Percentiles rank a stretch among this genome's conserved stretches.
Evolutionary conservation across 169 alveolate genomes (phyloP).

Genomic region (Cryptosporidium muris): DNA sequence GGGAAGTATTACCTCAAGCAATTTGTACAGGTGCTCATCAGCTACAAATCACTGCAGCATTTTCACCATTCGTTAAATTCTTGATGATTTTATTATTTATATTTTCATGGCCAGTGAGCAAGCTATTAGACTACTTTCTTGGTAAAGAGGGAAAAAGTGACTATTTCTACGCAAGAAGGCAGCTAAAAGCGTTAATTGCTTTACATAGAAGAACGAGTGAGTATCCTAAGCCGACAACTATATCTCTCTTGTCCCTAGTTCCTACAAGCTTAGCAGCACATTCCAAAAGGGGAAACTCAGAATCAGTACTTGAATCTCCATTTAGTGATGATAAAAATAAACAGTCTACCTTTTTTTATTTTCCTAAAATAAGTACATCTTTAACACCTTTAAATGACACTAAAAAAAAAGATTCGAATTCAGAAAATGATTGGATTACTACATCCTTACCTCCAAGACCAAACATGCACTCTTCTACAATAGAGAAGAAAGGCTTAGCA

Average conservation of each 20-base stretch:
- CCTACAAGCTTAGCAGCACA: conserved; percentile 2
- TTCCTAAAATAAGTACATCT: no score
- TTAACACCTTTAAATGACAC: no score
- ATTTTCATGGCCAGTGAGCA: conserved; percentile 85
- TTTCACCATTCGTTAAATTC: conserved; percentile 82
- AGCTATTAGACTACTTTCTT: conserved; percentile 82
- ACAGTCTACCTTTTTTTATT: conserved; percentile 3
- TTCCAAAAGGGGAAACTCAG: neutral
- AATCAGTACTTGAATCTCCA: neutral
- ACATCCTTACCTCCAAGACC: neutral
- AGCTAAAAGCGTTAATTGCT: conserved; percentile 68
- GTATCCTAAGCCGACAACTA: conserved; percentile 6
- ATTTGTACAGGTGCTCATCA: conserved; percentile 91
- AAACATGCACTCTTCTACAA: neutral
- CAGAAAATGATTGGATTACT: neutral
- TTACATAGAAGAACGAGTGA: conserved; percentile 69
- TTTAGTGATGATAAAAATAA: conserved; percentile 4
- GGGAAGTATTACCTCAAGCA: conserved; percentile 94
- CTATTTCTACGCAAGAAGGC: conserved; percentile 70
- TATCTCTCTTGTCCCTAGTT: conserved; percentile 44
- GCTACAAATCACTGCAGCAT: conserved; percentile 85
- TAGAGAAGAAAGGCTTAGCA: conserved; percentile 48
- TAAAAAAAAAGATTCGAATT: neutral
- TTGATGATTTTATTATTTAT: conserved; percentile 79
- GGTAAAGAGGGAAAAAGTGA: conserved; percentile 82